These are phyloP conservation scores for Arbutus unedo DNA, from an alignment of 148 eudicot genomes.

Conservation along the genomic window DNA sequence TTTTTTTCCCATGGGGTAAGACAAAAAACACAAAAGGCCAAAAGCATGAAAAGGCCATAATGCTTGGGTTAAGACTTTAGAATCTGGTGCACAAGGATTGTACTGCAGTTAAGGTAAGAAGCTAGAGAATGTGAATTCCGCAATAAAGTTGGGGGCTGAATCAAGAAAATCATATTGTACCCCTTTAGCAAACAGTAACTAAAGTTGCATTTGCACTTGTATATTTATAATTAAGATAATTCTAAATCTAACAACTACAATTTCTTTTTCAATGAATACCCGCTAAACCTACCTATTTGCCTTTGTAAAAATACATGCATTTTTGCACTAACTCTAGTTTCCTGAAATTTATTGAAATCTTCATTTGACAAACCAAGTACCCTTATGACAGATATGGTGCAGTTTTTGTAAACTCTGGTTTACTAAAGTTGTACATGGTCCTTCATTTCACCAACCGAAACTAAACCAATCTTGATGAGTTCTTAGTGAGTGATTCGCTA, in stretches of 20 bases:
- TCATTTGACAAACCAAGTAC: background rate
- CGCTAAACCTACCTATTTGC: background rate
- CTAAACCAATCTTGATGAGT: background rate
- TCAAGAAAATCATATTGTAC: background rate
- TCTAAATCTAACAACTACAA: background rate
- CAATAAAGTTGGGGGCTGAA: background rate
- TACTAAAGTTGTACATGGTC: background rate
- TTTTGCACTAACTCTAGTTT: background rate
- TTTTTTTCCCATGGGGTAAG: slow-evolving; percentile 14
- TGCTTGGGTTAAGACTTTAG: slow-evolving; percentile 13
- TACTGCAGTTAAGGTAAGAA: background rate
- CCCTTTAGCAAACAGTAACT: slow-evolving; percentile 4
- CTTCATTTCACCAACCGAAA: background rate
- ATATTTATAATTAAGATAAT: background rate
- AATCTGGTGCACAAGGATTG: background rate
- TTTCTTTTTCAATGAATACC: background rate
- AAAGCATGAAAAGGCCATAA: slow-evolving; percentile 17
- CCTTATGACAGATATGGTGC: background rate
- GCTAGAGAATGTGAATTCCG: background rate
- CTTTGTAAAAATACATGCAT: background rate
- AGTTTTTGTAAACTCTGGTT: too few relatives aligned
- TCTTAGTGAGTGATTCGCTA: background rate
- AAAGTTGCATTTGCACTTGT: background rate
- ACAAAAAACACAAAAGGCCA: slow-evolving; percentile 21
- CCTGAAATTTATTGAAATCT: background rate